Evolutionary conservation across 257 asterid species (phyloP).

Genomic region (Hygrophila difformis): DNA sequence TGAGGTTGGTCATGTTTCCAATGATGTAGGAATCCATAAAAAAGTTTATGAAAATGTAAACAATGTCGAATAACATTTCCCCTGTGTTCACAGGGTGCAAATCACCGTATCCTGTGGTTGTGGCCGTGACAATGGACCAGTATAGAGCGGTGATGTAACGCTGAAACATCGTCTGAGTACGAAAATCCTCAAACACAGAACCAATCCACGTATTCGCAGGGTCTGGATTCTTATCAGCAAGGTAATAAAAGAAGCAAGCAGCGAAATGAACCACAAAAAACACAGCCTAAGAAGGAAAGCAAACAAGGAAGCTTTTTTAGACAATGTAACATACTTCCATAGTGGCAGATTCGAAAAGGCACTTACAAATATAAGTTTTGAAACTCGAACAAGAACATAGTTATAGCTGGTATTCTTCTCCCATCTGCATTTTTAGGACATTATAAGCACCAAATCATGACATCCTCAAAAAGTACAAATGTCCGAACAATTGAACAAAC

Average conservation of each 20-base stretch:
- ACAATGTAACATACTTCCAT: neutral
- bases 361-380: slow-evolving; percentile 53
- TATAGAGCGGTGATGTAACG: slow-evolving; percentile 38
- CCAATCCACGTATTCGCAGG: slow-evolving; percentile 44
- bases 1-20: slow-evolving; percentile 67
- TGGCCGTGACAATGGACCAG: slow-evolving; percentile 50
- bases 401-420: slow-evolving; percentile 53
- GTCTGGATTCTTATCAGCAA: slow-evolving; percentile 30
- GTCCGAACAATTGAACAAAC: no score
- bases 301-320: slow-evolving; percentile 4
- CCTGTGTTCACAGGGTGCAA: slow-evolving; percentile 36
- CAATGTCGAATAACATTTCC: slow-evolving; percentile 43
- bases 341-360: neutral
- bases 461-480: neutral
- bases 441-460: neutral
- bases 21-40: slow-evolving; percentile 46
- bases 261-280: slow-evolving; percentile 48
- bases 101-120: slow-evolving; percentile 68
- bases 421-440: no score
- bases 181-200: slow-evolving; percentile 12
- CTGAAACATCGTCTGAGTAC: slow-evolving; percentile 18
- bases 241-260: slow-evolving; percentile 37
- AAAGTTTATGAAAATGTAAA: slow-evolving; percentile 46
- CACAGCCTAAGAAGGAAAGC: slow-evolving; percentile 34
- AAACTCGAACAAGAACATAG: slow-evolving; percentile 41